A percentile compares a stretch with the other conserved stretches of the same genome.
These are phyloP conservation scores for Alternaria brassicae DNA, from an alignment of 2,329 filamentous ascomycete genomes.

Conservation along the genomic window DNA sequence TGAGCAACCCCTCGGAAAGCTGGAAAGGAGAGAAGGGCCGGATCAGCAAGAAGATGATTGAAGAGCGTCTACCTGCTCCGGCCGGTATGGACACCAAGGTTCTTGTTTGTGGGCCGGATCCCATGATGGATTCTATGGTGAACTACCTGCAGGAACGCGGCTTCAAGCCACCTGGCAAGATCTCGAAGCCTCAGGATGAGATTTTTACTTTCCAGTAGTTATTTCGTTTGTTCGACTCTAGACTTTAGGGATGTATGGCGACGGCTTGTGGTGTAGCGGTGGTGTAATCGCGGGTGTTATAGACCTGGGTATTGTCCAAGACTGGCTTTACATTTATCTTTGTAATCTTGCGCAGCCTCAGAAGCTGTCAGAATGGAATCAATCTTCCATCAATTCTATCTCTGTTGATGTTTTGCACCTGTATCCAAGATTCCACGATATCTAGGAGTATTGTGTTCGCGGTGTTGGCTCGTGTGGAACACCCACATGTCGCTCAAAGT, in stretches of 20 bases:
- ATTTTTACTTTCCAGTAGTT: conserved; percentile 16
- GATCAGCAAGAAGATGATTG: conserved; percentile 15
- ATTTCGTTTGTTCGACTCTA: background rate
- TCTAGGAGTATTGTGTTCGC: background rate
- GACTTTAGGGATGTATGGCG: background rate
- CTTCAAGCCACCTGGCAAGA: conserved; percentile 22
- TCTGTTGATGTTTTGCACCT: too few species aligned
- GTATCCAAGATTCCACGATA: too few species aligned
- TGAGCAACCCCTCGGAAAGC: conserved; percentile 46
- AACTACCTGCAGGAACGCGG: conserved; percentile 15
- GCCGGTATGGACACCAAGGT: conserved; percentile 83
- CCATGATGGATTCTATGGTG: conserved; percentile 18
- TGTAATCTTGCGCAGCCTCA: background rate
- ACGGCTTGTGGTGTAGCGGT: background rate
- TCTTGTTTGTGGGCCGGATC: conserved; percentile 74
- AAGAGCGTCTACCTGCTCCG: conserved; percentile 12
- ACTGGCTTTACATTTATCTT: background rate
- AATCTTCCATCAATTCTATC: background rate
- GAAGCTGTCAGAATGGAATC: background rate
- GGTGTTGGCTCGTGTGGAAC: background rate
- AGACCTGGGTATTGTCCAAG: background rate
- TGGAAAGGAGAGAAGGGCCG: conserved; percentile 17
- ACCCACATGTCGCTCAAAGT: background rate
- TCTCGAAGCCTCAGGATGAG: conserved; percentile 21
- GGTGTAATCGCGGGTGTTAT: background rate